phyloP scores from a whole-genome alignment of 768 basidiomycete genomes.

The Lactifluus subvellereus region DNA sequence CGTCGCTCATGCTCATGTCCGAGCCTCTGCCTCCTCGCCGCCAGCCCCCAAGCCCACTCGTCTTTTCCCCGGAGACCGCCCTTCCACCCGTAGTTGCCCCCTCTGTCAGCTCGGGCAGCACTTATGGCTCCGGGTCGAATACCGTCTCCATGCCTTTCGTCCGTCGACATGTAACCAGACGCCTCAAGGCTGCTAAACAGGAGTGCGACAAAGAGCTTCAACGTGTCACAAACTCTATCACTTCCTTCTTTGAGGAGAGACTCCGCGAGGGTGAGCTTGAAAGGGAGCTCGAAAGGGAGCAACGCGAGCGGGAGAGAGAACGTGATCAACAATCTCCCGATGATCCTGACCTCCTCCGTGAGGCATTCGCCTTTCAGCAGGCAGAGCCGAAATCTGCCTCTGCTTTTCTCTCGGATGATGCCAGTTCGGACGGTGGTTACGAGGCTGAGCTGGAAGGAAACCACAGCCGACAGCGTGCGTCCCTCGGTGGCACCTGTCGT shows the following conservation, averaged over 20 bases:
- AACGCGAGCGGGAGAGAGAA: conserved; percentile 35
- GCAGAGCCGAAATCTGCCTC: conserved; percentile 50
- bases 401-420: conserved; percentile 60
- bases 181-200: conserved; percentile 89
- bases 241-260: conserved; percentile 88
- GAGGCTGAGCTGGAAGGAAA: conserved; percentile 66
- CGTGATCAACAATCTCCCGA: conserved; percentile 45
- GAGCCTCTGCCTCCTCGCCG: conserved; percentile 33
- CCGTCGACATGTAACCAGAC: conserved; percentile 85
- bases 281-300: conserved; percentile 48
- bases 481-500: conserved; percentile 39
- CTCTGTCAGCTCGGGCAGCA: conserved; percentile 30
- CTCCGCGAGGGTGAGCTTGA: conserved; percentile 69
- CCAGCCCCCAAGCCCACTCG: conserved; percentile 70
- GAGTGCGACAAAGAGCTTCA: conserved; percentile 96
- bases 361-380: conserved; percentile 55
- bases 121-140: conserved; percentile 51
- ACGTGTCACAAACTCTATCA: conserved; percentile 91
- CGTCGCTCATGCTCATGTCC: conserved; percentile 33
- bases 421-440: conserved; percentile 76
- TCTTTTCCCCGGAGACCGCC: conserved; percentile 65
- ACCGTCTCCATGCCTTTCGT: conserved; percentile 92
- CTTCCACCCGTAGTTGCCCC: conserved; percentile 29
- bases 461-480: conserved; percentile 72
- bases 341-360: conserved; percentile 41